Percentiles rank a stretch among this genome's conserved stretches.
Evolutionary conservation across 352 stramenopile species (phyloP).

Genomic region (Globisporangium orthogonon): DNA sequence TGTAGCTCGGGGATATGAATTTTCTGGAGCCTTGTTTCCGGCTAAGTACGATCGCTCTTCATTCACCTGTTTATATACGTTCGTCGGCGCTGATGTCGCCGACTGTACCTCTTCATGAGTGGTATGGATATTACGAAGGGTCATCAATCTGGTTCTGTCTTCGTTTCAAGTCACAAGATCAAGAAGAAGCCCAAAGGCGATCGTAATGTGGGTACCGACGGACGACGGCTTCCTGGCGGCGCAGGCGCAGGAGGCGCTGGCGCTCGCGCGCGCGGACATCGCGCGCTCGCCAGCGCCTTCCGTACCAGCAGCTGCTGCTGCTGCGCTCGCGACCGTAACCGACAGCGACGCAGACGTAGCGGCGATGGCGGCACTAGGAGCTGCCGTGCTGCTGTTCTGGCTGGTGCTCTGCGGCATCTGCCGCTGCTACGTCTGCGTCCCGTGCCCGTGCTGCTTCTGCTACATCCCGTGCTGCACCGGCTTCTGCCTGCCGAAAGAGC

Average conservation of each 20-base stretch:
- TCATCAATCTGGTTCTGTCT: too few relatives aligned
- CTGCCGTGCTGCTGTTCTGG: slow-evolving; percentile 4
- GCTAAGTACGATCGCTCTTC: too few relatives aligned
- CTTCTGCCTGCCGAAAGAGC: slow-evolving; percentile 26
- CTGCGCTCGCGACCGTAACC: not conserved
- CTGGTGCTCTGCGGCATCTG: slow-evolving; percentile 14
- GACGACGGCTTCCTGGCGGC: slow-evolving; percentile 13
- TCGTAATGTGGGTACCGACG: slow-evolving; percentile 7
- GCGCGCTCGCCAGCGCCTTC: not conserved
- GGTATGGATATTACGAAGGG: too few relatives aligned
- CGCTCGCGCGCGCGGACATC: slow-evolving; percentile 8
- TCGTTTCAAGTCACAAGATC: too few relatives aligned
- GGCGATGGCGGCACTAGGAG: not conserved
- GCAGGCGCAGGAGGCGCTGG: slow-evolving; percentile 6
- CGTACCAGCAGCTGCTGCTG: not conserved
- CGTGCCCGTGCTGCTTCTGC: slow-evolving; percentile 13
- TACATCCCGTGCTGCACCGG: slow-evolving; percentile 30
- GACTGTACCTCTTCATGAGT: too few relatives aligned
- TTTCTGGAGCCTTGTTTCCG: too few relatives aligned
- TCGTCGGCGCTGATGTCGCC: too few relatives aligned
- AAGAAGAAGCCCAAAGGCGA: not conserved
- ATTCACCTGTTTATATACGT: too few relatives aligned
- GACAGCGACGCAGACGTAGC: not conserved
- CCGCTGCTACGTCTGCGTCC: slow-evolving; percentile 4
- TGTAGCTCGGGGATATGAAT: too few relatives aligned